Evolutionary conservation across 2,329 filamentous ascomycete species (phyloP).

Genomic region (Colletotrichum neosansevieriae): DNA sequence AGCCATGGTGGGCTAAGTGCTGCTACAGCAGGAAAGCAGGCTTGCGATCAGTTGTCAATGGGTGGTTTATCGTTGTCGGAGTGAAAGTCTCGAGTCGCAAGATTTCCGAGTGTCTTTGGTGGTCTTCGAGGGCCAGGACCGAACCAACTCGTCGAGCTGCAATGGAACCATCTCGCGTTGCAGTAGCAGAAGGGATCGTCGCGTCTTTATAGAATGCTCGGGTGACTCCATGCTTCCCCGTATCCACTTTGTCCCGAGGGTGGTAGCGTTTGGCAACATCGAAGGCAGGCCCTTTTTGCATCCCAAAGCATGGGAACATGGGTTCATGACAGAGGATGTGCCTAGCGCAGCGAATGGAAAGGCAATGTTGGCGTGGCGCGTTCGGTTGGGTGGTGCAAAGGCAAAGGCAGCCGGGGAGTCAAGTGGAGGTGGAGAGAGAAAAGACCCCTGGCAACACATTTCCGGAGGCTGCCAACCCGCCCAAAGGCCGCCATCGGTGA

Average conservation of each 20-base stretch:
- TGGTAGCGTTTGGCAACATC: slow-evolving; percentile 17
- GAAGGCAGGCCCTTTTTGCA: slow-evolving; percentile 2
- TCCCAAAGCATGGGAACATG: slow-evolving; percentile 13
- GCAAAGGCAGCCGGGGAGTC: slow-evolving; percentile 10
- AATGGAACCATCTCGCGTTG: slow-evolving; percentile 16
- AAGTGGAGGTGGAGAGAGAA: slow-evolving; percentile 6
- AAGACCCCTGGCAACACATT: slow-evolving; percentile 22
- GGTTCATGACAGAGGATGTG: slow-evolving; percentile 1
- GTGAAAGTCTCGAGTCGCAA: neutral
- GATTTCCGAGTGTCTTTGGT: neutral
- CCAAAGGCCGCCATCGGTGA: slow-evolving; percentile 23
- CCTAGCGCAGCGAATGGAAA: slow-evolving; percentile 13
- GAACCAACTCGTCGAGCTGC: slow-evolving; percentile 32
- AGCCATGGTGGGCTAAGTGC: slow-evolving; percentile 49
- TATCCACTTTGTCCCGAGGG: slow-evolving; percentile 29
- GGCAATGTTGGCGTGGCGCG: slow-evolving; percentile 11
- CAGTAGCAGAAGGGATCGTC: slow-evolving; percentile 35
- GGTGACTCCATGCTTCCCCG: slow-evolving; percentile 26
- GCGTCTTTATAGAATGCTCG: slow-evolving; percentile 36
- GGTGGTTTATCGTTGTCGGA: neutral
- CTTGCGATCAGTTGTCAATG: slow-evolving; percentile 1
- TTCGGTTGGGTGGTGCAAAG: slow-evolving; percentile 22
- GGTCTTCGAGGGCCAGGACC: slow-evolving; percentile 1
- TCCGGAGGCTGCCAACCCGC: neutral
- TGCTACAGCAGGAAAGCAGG: slow-evolving; percentile 4